Conservation (phyloP, 345 rosid species). For the Brassica incana region DNA sequence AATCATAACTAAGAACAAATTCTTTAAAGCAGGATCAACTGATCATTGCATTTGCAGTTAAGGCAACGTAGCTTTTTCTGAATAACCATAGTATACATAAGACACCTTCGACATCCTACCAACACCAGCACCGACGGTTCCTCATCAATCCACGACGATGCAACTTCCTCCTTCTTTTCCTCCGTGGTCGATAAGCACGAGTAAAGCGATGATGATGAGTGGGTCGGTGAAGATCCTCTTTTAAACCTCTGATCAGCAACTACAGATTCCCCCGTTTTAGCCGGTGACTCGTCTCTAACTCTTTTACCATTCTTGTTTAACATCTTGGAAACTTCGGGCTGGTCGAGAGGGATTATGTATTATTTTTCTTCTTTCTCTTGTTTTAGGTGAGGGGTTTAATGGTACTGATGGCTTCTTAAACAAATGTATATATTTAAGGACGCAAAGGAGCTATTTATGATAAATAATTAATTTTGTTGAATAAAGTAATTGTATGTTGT, state of each 20-base stretch:
- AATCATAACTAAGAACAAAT: not conserved
- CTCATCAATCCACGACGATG: conserved; percentile 32
- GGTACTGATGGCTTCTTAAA: conserved; percentile 15
- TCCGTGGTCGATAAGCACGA: conserved; percentile 31
- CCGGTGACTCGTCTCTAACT: not conserved
- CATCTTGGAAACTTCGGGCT: conserved; percentile 23
- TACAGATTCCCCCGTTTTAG: not conserved
- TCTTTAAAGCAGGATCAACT: not conserved
- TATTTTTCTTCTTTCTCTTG: not conserved
- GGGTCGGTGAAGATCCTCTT: conserved; percentile 15
- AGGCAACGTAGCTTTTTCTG: conserved; percentile 21
- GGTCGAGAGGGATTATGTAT: conserved; percentile 1
- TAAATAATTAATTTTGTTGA: not conserved
- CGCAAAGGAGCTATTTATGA: not conserved
- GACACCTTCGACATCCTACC: conserved; percentile 29
- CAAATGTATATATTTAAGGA: conserved; percentile 8
- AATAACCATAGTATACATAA: conserved; percentile 19
- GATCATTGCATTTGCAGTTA: not conserved
- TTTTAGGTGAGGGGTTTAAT: conserved; percentile 18
- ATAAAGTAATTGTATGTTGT: not conserved
- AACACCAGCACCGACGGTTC: conserved; percentile 15
- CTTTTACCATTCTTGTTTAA: conserved; percentile 27
- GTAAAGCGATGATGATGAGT: conserved; percentile 12
- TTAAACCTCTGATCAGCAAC: conserved; percentile 6
- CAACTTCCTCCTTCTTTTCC: conserved; percentile 30